A percentile compares a stretch with the other conserved stretches of the same genome.
Conservation (phyloP, 225 moss, liverwort and hornwort species). For the Sphagnum tenellum region DNA sequence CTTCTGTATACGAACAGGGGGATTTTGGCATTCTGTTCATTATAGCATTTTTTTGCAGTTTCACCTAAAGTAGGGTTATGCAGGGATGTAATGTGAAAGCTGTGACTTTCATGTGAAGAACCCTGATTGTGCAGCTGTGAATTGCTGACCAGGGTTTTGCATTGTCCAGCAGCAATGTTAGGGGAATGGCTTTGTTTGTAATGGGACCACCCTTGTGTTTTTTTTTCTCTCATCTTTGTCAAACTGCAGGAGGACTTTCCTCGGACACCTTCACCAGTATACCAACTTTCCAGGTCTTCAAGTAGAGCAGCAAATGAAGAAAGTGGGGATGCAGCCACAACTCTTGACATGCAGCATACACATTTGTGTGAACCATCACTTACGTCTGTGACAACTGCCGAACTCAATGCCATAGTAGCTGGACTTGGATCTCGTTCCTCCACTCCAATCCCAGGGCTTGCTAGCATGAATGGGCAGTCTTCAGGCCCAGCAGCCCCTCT, state of each 20-base stretch:
- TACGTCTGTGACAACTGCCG: slow-evolving; percentile 25
- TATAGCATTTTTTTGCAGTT: too few species aligned
- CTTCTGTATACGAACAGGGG: too few species aligned
- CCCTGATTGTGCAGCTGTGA: too few species aligned
- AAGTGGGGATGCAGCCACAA: slow-evolving; percentile 16
- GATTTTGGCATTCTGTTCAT: too few species aligned
- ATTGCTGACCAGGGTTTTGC: too few species aligned
- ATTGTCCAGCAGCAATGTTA: too few species aligned
- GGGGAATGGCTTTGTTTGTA: too few species aligned
- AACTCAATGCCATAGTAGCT: slow-evolving; percentile 25
- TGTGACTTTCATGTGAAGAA: too few species aligned
- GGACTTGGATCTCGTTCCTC: slow-evolving; percentile 40
- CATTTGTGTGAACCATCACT: slow-evolving; percentile 29
- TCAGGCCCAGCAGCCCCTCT: slow-evolving; percentile 19
- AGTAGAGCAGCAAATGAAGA: slow-evolving; percentile 51
- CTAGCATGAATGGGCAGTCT: slow-evolving; percentile 2
- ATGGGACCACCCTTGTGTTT: too few species aligned
- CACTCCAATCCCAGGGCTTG: slow-evolving; percentile 29
- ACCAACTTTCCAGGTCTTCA: slow-evolving; percentile 37
- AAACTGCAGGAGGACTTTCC: slow-evolving; percentile 10
- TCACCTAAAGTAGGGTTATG: too few species aligned
- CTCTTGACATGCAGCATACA: slow-evolving; percentile 31
- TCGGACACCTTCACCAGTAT: slow-evolving; percentile 9
- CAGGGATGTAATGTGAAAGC: too few species aligned
- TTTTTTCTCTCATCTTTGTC: too few species aligned